phyloP scores from a whole-genome alignment of 805 yeast species.

The Candida insectorum region DNA sequence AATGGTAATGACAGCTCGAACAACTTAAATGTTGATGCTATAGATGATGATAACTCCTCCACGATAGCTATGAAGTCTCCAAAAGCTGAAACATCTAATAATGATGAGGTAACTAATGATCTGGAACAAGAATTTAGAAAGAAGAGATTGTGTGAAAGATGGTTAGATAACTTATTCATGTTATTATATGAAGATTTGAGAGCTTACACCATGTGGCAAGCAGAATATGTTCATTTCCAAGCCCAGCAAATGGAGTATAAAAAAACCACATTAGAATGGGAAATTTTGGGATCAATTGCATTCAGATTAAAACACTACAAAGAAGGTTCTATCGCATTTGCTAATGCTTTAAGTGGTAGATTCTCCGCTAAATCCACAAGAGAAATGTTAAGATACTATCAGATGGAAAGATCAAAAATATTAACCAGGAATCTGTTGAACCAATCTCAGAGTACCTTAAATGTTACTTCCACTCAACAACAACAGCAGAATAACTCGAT shows the following conservation, averaged over 20 bases:
- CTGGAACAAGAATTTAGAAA: constrained; percentile 49
- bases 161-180: constrained; percentile 72
- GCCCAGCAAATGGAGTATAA: constrained; percentile 79
- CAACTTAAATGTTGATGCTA: constrained; percentile 2
- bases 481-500: constrained; percentile 18
- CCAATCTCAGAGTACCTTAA: constrained; percentile 4
- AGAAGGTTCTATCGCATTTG: constrained; percentile 85
- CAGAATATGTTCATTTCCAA: constrained; percentile 83
- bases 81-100: constrained; percentile 12
- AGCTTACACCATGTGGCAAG: constrained; percentile 89
- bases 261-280: constrained; percentile 87
- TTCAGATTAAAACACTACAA: constrained; percentile 78
- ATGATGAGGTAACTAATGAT: constrained; percentile 12
- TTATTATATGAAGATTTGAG: constrained; percentile 68
- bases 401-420: constrained; percentile 43
- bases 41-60: constrained; percentile 28
- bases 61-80: constrained; percentile 39
- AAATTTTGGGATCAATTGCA: constrained; percentile 82
- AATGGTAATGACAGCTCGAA: constrained; percentile 12
- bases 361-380: constrained; percentile 80
- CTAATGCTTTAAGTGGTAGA: constrained; percentile 63
- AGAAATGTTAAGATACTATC: constrained; percentile 66
- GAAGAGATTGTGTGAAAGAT: constrained; percentile 67
- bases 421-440: constrained; percentile 25
- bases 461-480: too few species aligned